Base-by-base conservation (phyloP, 495 filamentous ascomycete species). In the Xylaria curta region DNA sequence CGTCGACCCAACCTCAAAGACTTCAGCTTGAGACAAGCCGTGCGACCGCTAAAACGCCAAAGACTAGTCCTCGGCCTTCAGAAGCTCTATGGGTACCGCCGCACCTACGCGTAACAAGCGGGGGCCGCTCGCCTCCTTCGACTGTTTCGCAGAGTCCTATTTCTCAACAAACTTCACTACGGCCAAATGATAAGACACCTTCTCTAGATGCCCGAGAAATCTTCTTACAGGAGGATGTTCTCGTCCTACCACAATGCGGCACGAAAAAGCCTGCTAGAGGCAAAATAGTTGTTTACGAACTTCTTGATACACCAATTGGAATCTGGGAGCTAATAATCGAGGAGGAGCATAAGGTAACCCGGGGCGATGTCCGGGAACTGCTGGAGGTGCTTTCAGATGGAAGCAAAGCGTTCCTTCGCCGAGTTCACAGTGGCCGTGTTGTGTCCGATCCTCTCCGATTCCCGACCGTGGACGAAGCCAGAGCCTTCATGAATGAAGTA, bases 291-390 rank as follows among this genome's bases (percentile, higher is more conserved):
- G 12, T 72, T 42, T 72, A 72, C 19, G 59, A 60, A 44, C 59
- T 69, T 49, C 9, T 47, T 19, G 42, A 58, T 19, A 17, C 12
- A 10, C 61, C 24, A 17, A 8, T 71, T 13, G 51, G 69, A 31
- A 31, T 72, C 6, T 72, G 69, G 44, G 62, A 72, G 51, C 10
- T 72, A 21, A 66, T n/a, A 10, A 56, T 58, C 2, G 26, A 66
- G 6, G 24, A 66, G 0, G 24, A 58, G 13, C n/a, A 53, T 4
- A 47, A 46, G 15, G 24, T 51, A 19, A 66, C 10, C 15, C 58
- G 49, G 21, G 61, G 38, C 19, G 51, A 72, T 19, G 17, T 72
- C 6, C 51, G 69, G 47, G 21, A 33, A n/a, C n/a, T 72, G 26
- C 24, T 59, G 2, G 38, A 56, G 3, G 10, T 49, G 19, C 36